phyloP scores from a whole-genome alignment of 1,139 yeast genomes.

The Blastobotrys persicus region DNA sequence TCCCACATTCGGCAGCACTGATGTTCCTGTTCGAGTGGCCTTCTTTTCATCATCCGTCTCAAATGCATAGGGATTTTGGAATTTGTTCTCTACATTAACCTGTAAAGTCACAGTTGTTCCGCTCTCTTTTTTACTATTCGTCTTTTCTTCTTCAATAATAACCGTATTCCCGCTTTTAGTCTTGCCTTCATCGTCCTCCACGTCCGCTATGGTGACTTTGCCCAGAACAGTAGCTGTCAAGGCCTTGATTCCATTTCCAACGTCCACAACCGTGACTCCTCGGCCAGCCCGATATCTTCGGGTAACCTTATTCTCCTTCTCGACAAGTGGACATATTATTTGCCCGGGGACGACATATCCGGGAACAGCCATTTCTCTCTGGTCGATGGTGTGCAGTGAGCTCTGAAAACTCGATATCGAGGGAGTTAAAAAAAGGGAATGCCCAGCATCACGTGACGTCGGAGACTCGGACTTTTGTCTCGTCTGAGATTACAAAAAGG shows the following conservation, averaged over 20 bases:
- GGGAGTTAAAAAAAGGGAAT: too few species aligned
- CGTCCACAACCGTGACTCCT: constrained; percentile 39
- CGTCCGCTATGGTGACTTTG: constrained; percentile 36
- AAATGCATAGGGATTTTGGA: constrained; percentile 32
- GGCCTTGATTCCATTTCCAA: constrained; percentile 36
- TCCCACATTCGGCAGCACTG: constrained; percentile 73
- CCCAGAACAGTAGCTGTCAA: constrained; percentile 73
- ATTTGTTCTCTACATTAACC: constrained; percentile 40
- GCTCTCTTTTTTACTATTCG: constrained; percentile 16
- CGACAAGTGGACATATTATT: constrained; percentile 48
- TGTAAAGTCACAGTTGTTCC: constrained; percentile 29
- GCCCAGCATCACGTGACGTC: background rate
- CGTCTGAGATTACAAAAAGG: too few species aligned
- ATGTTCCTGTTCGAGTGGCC: constrained; percentile 32
- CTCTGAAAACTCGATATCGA: too few species aligned
- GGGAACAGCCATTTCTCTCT: constrained; percentile 37
- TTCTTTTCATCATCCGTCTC: constrained; percentile 27
- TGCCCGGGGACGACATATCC: constrained; percentile 76
- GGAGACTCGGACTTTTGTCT: background rate
- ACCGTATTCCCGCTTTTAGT: constrained; percentile 13
- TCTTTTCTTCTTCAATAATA: constrained; percentile 11
- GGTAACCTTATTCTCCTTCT: constrained; percentile 32
- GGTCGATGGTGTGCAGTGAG: too few species aligned
- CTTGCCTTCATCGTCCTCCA: constrained; percentile 30
- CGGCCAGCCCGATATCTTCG: constrained; percentile 48